Evolutionary conservation across 1,139 yeast species (phyloP).

Genomic region (Lodderomyces pseudojiufengensis): DNA sequence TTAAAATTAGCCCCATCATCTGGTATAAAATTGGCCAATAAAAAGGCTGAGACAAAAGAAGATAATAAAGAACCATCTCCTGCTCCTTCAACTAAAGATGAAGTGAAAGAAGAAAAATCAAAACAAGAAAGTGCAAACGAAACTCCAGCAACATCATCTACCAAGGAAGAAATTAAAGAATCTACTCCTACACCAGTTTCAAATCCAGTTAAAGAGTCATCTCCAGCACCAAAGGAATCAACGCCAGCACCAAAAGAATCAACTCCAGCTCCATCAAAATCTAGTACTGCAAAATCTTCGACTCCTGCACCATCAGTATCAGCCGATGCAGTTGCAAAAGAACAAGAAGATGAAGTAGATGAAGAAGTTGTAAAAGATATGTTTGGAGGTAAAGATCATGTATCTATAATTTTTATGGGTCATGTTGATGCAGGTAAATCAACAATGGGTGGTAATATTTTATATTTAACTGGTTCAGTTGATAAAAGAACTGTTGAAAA

Average conservation of each 20-base stretch:
- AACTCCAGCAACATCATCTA: slow-evolving; percentile 5
- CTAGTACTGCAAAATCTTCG: slow-evolving; percentile 7
- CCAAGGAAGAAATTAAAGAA: slow-evolving; percentile 12
- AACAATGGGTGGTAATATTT: slow-evolving; percentile 97
- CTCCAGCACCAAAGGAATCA: slow-evolving; percentile 11
- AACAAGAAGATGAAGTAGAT: slow-evolving; percentile 84
- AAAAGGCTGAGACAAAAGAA: slow-evolving; percentile 25
- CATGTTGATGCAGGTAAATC: slow-evolving; percentile 99
- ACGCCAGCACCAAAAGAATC: slow-evolving; percentile 11
- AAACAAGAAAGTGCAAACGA: slow-evolving; percentile 1
- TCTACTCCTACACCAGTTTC: slow-evolving; percentile 15
- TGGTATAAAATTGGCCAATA: slow-evolving; percentile 64
- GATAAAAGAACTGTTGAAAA: slow-evolving; percentile 99
- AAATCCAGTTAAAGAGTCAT: slow-evolving; percentile 10
- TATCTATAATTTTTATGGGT: slow-evolving; percentile 97
- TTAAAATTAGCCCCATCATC: slow-evolving; percentile 65
- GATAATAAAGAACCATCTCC: slow-evolving; percentile 19
- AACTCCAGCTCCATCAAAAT: slow-evolving; percentile 11
- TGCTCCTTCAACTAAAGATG: slow-evolving; percentile 12
- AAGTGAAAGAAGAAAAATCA: slow-evolving; percentile 11
- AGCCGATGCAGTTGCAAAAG: slow-evolving; percentile 56
- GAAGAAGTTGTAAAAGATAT: slow-evolving; percentile 84
- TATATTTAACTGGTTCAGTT: slow-evolving; percentile 91
- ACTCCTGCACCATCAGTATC: slow-evolving; percentile 14
- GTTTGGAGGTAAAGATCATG: slow-evolving; percentile 97